Evolutionary conservation across 1,284 basidiomycete genomes (phyloP), one percentile per base, ranked within the genome.

Genomic region (Phlebopus sp.): DNA sequence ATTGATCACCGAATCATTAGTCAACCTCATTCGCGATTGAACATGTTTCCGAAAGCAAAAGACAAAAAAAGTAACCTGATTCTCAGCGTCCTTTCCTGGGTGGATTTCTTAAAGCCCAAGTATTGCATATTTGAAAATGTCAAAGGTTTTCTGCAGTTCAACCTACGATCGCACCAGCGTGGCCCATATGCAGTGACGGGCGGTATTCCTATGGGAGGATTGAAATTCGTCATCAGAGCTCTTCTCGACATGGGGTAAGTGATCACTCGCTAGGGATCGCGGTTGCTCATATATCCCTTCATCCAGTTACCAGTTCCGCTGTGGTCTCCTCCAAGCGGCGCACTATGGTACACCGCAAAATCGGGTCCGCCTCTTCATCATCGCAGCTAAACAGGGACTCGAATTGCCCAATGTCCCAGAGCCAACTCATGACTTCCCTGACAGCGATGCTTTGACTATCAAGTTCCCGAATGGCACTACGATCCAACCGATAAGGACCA

Each of bases 111-210:
- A 21, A 63, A 67, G 27, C 86, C 88, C 0, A 67, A 70, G n/a
- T 79, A 77, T 46, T 79, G 77, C 50, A 74, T 82, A 53, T 78
- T 89, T 38, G 86, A 90, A 62, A 90, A 90, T 56, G 86, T 90
- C 10, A 70, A 77, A 0, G 87, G 86, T 0, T 88, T 90, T 56
- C 56, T 86, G 1, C 64, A 59, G 11, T 84, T 73, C 55, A 74
- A 68, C 10, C 74, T 89, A 15, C 75, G 77, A 47, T 71, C 78
- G 0, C 65, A 54, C 8, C 82, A 85, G 57, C 68, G 64, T 3
- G 68, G 71, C n/a, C 55, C 56, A 25, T 64, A 84, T 60, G 59
- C 64, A n/a, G 67, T 80, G 0, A 70, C 71, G 40, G 84, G 82
- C 17, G 84, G 82, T 0, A 77, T 87, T 32, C 69, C 74, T 23